A percentile compares a stretch with the other conserved stretches of the same genome.
Conservation (phyloP, 106 monocot species). For the Triglochin maritima region DNA sequence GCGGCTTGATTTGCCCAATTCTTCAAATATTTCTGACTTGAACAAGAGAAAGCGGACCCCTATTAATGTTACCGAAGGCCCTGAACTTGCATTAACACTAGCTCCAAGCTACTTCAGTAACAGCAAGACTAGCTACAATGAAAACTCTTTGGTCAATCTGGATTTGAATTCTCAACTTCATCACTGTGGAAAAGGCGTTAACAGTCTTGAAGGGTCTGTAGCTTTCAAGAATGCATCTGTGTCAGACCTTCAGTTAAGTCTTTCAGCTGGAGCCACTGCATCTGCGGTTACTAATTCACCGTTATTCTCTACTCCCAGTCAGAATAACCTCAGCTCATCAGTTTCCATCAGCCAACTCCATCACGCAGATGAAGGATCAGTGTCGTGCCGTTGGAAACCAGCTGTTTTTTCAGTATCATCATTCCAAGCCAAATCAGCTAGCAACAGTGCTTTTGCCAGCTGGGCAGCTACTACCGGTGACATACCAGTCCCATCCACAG, state of each 20-base stretch:
- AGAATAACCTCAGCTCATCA: too few species aligned
- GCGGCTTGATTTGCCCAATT: slow-evolving; percentile 4
- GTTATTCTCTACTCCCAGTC: too few species aligned
- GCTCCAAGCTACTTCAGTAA: slow-evolving; percentile 35
- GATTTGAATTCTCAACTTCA: slow-evolving; percentile 36
- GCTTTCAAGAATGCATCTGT: neutral
- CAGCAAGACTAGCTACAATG: slow-evolving; percentile 51
- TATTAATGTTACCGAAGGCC: slow-evolving; percentile 8
- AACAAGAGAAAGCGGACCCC: slow-evolving; percentile 34
- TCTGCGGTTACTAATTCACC: too few species aligned
- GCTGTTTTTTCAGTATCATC: too few species aligned
- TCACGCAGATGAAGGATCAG: too few species aligned
- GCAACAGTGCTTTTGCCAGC: neutral
- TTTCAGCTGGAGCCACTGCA: too few species aligned
- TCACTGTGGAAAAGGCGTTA: slow-evolving; percentile 10
- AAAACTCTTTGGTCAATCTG: slow-evolving; percentile 30
- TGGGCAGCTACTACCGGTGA: neutral
- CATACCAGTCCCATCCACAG: neutral
- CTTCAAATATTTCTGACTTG: slow-evolving; percentile 12
- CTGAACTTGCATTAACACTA: slow-evolving; percentile 13
- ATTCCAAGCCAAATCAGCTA: slow-evolving; percentile 1
- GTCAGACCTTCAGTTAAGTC: too few species aligned
- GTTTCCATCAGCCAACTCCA: too few species aligned
- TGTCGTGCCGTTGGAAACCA: too few species aligned
- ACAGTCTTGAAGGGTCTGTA: neutral